Evolutionary conservation across 2,329 filamentous ascomycete genomes (phyloP).

Genomic region (Basipetospora sp.): DNA sequence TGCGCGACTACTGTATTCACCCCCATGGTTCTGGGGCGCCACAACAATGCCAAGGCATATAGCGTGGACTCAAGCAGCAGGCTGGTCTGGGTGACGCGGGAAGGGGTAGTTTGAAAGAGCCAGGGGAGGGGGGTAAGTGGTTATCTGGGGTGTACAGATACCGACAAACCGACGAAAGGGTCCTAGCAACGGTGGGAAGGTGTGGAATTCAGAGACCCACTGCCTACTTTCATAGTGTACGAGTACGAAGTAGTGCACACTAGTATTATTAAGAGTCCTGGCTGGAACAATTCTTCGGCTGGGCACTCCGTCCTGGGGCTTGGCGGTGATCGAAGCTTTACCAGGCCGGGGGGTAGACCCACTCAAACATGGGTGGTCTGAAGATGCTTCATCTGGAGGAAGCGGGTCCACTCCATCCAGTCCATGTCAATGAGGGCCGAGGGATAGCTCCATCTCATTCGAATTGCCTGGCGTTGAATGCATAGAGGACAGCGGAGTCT

Average conservation of each 20-base stretch:
- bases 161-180: not conserved
- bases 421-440: not conserved
- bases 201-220: not conserved
- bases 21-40: constrained; percentile 1
- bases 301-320: not conserved
- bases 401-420: too few species aligned
- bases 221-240: too few species aligned
- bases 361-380: not conserved
- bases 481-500: not conserved
- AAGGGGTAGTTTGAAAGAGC: not conserved
- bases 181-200: not conserved
- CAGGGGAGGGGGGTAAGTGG: not conserved
- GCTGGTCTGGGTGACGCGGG: not conserved
- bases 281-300: not conserved
- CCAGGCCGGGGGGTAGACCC: not conserved
- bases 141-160: constrained; percentile 1
- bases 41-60: constrained; percentile 4
- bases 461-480: not conserved
- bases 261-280: not conserved
- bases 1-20: not conserved
- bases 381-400: too few species aligned
- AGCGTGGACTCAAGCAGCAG: not conserved
- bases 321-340: not conserved
- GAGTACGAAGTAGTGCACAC: constrained; percentile 4
- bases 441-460: not conserved